These are phyloP conservation scores for Lyophyllum atratum DNA, from an alignment of 768 basidiomycete genomes.

Conservation along the genomic window DNA sequence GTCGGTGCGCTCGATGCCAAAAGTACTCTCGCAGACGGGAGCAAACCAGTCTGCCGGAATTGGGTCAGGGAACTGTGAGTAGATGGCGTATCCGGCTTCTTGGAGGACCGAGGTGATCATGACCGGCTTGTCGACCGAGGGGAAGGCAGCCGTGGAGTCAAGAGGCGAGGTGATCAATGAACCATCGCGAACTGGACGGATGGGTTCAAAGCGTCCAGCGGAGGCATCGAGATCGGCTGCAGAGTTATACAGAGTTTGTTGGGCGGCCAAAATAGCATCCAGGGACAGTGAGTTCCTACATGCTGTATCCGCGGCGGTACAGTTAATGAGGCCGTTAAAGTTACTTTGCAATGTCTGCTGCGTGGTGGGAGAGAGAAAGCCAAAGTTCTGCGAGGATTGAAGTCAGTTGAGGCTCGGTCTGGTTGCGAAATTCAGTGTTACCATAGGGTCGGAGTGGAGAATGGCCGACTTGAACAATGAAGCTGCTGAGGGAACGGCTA, in stretches of 20 bases:
- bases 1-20: conserved; percentile 48
- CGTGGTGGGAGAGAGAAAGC: conserved; percentile 58
- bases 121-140: conserved; percentile 61
- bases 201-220: conserved; percentile 54
- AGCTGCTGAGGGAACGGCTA: conserved; percentile 71
- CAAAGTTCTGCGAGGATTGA: conserved; percentile 62
- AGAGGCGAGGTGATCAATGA: conserved; percentile 67
- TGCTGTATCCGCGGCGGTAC: conserved; percentile 42
- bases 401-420: conserved; percentile 4
- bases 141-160: conserved; percentile 61
- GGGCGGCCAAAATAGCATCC: conserved; percentile 52
- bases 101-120: conserved; percentile 71
- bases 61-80: conserved; percentile 37
- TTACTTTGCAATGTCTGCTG: conserved; percentile 54
- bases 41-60: conserved; percentile 42
- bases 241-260: conserved; percentile 44
- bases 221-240: conserved; percentile 51
- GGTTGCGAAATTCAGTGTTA: conserved; percentile 27
- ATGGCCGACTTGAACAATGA: conserved; percentile 77
- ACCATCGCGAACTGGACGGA: conserved; percentile 71
- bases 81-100: conserved; percentile 73
- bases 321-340: conserved; percentile 51
- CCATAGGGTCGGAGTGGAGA: conserved; percentile 88
- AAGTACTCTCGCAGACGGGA: conserved; percentile 38
- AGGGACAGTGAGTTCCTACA: conserved; percentile 57